Base-by-base conservation (phyloP, 345 rosid genomes). In the Pugionium cornutum region DNA sequence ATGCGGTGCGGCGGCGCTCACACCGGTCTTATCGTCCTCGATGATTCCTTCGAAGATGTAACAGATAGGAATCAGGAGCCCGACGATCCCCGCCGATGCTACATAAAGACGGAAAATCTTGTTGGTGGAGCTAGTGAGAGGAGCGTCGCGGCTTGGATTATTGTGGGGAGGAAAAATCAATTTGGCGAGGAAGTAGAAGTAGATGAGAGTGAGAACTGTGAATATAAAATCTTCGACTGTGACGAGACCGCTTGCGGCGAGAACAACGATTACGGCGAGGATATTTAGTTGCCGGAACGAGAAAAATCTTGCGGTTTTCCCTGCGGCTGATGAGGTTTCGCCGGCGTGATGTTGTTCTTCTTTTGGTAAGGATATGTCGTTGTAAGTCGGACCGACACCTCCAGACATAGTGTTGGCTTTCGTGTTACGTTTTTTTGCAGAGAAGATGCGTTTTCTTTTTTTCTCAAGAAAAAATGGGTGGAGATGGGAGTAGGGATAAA, bases 1-100 rank as follows among this genome's bases (percentile, higher is more conserved):
- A 64, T 94, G 99, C 0, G 97, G 96, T 0, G 88, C 83, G 0
- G 96, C 92, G 2, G 96, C 89, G 40, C 74, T 75, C n/a, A 86
- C 77, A 2, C 92, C 95, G 11, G 68, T 80, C 74, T 77, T 79
- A 59, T 94, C 92, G 25, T 88, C 92, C 58, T 83, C 88, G 2
- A 81, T 35, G n/a, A 94, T 66, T 39, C 97, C 96, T 70, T 88
- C 82, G 10, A 83, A 75, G 60, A 94, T 85, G 75, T 90, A 88
- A 1, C 79, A 83, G 57, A 85, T 63, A 11, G 97, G 96, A 43
- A 90, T 81, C 28, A 73, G 52, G 4, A 88, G 83, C 0, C 99
- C 99, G 39, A 86, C 53, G 39, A 84, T 25, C 4, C 85, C 95
- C 0, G 70, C 84, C 3, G 76, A 5, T 26, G 75, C 52, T 7